Base-by-base conservation (phyloP, 2,329 filamentous ascomycete species). In the Balansia obtecta region DNA sequence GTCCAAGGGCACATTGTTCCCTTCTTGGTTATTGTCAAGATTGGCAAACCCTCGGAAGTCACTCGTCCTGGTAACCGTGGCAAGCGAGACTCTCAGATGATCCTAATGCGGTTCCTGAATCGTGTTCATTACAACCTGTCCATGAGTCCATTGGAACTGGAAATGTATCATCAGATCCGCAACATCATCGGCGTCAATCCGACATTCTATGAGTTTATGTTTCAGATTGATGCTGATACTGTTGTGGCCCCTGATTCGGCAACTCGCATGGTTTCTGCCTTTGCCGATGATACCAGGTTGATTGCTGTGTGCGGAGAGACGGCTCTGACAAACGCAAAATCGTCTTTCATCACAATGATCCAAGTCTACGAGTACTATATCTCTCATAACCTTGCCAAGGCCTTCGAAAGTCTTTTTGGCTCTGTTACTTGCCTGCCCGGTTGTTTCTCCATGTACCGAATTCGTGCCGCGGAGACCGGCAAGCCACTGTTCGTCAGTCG, bases 331-430 rank as follows among this genome's bases (percentile, higher is more conserved):
- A 98, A 98, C 64, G 86, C 89, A 53, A 96, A 96, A 68, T 78
- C 85, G 7, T 96, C 91, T 1, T 88, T 94, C 63, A 82, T 95
- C 58, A 98, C 93, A 48, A 97, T 97, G 91, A 98, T 98, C 65
- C 93, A 98, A 69, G 91, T 98, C 34, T 98, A 97, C 75, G 91
- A 98, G 69, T 98, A 98, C 76, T 98, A 90, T 73, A 98, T 98
- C 62, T 97, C 91, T 48, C 91, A 98, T 75, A 95, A 97, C 66
- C 71, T 98, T 58, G 84, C 87, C 59, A 97, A 98, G 72, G 93
- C 91, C 12, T 98, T 98, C 66, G 91, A 97, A 70, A 93, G 86
- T 70, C 76, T 98, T 60, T 98, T 98, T 64, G 93, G 91, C 52
- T 95, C 88, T 58, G 91, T 98, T 59, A 98, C 93, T 47, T 98